Conservation (phyloP, 2,329 filamentous ascomycete species). For the Colletotrichum chlorophyti region DNA sequence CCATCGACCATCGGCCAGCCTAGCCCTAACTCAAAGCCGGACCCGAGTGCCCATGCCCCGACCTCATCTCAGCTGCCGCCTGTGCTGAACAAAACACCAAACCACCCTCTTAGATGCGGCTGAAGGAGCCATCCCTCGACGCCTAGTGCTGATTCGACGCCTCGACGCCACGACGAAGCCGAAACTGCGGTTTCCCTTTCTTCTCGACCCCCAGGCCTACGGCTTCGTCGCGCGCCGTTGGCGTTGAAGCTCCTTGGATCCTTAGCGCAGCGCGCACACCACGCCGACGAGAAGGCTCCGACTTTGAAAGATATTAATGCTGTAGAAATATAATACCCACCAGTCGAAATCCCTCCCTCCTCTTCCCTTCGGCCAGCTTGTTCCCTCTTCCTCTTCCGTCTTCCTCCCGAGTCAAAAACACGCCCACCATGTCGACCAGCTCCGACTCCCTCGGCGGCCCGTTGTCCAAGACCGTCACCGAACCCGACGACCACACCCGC, state of each 20-base stretch:
- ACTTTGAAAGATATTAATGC: not conserved
- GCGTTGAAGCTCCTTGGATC: not conserved
- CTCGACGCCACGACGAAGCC: slow-evolving; percentile 9
- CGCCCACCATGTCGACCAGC: slow-evolving; percentile 5
- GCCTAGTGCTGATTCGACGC: not conserved
- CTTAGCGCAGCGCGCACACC: not conserved
- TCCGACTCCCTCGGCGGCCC: slow-evolving; percentile 4
- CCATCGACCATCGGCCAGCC: too few species aligned
- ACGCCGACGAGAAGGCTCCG: slow-evolving; percentile 5
- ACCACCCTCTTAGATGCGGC: slow-evolving; percentile 11
- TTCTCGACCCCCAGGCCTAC: not conserved
- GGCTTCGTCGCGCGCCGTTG: not conserved
- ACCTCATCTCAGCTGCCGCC: not conserved
- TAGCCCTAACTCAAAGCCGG: too few species aligned
- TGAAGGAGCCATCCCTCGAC: not conserved
- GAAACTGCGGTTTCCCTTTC: not conserved
- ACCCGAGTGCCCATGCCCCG: too few species aligned
- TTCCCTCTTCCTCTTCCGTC: too few species aligned
- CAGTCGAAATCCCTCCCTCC: not conserved
- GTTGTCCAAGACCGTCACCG: slow-evolving; percentile 10
- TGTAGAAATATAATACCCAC: not conserved
- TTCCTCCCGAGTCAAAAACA: not conserved
- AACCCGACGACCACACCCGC: slow-evolving; percentile 18
- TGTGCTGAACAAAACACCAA: not conserved
- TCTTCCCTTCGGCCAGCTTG: not conserved